These are phyloP conservation scores for Quillaja saponaria DNA, from an alignment of 306 rosid genomes.

Conservation along the genomic window DNA sequence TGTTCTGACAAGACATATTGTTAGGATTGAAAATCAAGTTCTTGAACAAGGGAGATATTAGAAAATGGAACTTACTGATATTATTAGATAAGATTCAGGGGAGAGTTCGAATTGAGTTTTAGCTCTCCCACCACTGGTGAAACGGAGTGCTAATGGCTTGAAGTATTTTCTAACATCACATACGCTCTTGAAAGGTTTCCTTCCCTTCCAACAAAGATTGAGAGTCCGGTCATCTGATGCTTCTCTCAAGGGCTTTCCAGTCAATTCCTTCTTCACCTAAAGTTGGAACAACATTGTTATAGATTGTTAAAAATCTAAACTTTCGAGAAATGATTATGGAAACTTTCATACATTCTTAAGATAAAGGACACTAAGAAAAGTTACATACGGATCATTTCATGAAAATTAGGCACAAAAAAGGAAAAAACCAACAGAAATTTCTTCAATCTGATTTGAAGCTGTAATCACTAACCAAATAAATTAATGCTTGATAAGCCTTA, in stretches of 20 bases:
- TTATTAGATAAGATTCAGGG: constrained; percentile 75
- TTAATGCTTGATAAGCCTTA: constrained; percentile 57
- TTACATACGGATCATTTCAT: too few species aligned
- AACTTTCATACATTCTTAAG: too few species aligned
- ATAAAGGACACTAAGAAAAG: too few species aligned
- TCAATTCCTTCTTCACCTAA: constrained; percentile 61
- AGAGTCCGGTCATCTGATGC: constrained; percentile 61
- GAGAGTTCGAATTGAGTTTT: constrained; percentile 65
- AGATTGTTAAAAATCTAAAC: too few species aligned
- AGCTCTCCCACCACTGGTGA: constrained; percentile 43
- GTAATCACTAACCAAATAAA: constrained; percentile 70
- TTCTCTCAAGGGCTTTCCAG: constrained; percentile 57
- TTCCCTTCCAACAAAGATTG: constrained; percentile 80
- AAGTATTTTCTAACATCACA: constrained; percentile 76
- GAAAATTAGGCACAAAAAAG: too few species aligned
- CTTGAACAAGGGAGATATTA: not conserved
- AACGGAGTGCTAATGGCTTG: constrained; percentile 71
- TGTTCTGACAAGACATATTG: constrained; percentile 42
- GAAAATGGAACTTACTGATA: constrained; percentile 54
- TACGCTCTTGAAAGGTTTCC: constrained; percentile 61
- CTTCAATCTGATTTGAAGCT: too few species aligned
- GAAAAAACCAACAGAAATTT: too few species aligned
- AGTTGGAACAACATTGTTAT: constrained; percentile 17
- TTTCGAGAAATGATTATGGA: too few species aligned
- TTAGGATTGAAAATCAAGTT: constrained; percentile 24